Percentiles rank a stretch among this genome's conserved stretches.
Evolutionary conservation across 257 asterid genomes (phyloP).

Genomic region (Apocynum venetum): DNA sequence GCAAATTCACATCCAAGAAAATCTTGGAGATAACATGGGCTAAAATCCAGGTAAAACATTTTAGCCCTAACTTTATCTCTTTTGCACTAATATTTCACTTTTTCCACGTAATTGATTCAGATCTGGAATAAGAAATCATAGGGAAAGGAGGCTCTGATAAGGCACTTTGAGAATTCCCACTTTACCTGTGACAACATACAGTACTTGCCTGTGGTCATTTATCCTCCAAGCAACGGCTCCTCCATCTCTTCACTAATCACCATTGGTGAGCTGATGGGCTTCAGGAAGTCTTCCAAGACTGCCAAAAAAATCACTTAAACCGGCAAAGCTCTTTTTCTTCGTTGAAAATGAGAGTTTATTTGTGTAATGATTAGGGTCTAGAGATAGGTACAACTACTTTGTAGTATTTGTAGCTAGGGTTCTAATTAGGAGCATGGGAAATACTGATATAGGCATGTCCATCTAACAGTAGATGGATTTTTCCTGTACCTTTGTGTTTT

Average conservation of each 20-base stretch:
- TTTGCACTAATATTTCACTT: neutral
- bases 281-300: neutral
- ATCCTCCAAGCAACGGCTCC: constrained; percentile 23
- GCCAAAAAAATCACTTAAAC: too few species aligned
- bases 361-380: too few species aligned
- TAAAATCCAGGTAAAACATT: constrained; percentile 33
- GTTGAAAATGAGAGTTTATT: too few species aligned
- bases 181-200: constrained; percentile 10
- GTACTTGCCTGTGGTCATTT: constrained; percentile 22
- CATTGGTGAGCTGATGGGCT: constrained; percentile 15
- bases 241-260: neutral
- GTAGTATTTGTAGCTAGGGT: too few species aligned
- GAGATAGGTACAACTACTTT: too few species aligned
- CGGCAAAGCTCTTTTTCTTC: neutral
- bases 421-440: too few species aligned
- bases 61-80: neutral
- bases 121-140: neutral
- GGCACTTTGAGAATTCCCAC: constrained; percentile 13
- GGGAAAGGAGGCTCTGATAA: constrained; percentile 25
- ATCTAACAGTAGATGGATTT: too few species aligned
- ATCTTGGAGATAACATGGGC: constrained; percentile 50
- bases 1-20: constrained; percentile 21
- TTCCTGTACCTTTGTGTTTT: constrained; percentile 11
- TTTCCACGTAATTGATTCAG: neutral
- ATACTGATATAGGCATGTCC: too few species aligned